Evolutionary conservation across 2,329 filamentous ascomycete species (phyloP).

Genomic region (Sclerotinia nivalis): DNA sequence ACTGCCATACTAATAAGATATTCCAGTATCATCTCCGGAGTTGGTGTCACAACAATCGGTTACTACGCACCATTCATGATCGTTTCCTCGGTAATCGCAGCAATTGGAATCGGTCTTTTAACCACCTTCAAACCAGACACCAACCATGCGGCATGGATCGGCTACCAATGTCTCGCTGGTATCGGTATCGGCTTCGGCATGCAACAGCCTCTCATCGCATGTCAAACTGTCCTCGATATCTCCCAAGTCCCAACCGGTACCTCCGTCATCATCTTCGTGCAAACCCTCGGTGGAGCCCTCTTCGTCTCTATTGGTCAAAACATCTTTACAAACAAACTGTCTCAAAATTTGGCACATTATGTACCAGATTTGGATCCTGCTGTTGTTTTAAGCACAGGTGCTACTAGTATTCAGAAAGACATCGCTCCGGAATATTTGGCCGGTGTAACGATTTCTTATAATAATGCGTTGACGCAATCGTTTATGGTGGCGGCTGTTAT

Average conservation of each 20-base stretch:
- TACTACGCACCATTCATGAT: conserved; percentile 58
- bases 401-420: conserved; percentile 59
- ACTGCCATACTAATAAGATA: neutral
- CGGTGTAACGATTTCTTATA: conserved; percentile 61
- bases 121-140: conserved; percentile 54
- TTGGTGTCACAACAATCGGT: conserved; percentile 5
- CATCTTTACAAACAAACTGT: conserved; percentile 44
- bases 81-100: conserved; percentile 48
- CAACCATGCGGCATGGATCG: conserved; percentile 53
- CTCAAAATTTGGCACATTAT: conserved; percentile 42
- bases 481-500: conserved; percentile 51
- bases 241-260: conserved; percentile 55
- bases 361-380: conserved; percentile 47
- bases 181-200: conserved; percentile 60
- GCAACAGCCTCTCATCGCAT: conserved; percentile 58
- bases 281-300: conserved; percentile 60
- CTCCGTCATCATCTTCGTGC: conserved; percentile 56
- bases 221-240: conserved; percentile 57
- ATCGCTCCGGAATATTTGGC: conserved; percentile 53
- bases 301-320: conserved; percentile 59
- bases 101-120: conserved; percentile 51
- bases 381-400: conserved; percentile 50
- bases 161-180: conserved; percentile 56
- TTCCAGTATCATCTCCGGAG: conserved; percentile 9
- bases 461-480: conserved; percentile 52